Evolutionary conservation across 257 asterid genomes (phyloP).

Genomic region (Solanum ahanhuiri): DNA sequence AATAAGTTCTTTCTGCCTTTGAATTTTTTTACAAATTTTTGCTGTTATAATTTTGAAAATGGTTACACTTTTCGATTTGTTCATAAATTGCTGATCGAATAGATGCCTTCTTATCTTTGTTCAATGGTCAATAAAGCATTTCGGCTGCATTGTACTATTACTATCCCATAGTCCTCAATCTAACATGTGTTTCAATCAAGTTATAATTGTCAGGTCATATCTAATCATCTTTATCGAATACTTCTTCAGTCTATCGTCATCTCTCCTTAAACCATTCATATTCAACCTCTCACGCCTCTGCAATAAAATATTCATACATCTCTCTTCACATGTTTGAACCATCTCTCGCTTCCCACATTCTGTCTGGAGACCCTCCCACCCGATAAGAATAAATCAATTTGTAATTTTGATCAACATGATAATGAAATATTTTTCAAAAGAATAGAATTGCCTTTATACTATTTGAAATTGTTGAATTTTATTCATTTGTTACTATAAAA

Average conservation of each 20-base stretch:
- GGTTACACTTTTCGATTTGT: not conserved
- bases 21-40: not conserved
- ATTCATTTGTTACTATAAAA: not conserved
- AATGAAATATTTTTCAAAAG: not conserved
- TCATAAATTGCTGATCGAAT: not conserved
- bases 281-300: no score
- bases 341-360: no score
- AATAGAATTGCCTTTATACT: not conserved
- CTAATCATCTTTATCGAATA: accelerated
- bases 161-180: not conserved
- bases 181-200: not conserved
- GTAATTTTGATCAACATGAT: not conserved
- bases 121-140: not conserved
- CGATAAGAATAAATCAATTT: not conserved
- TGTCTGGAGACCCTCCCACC: no score
- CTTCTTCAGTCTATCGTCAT: accelerated
- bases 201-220: no score
- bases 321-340: no score
- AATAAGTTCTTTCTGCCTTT: not conserved
- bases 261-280: no score
- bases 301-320: no score
- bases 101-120: not conserved
- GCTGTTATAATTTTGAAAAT: not conserved
- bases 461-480: not conserved
- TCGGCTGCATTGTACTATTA: not conserved